A percentile compares a stretch with the other conserved stretches of the same genome.
These are phyloP conservation scores for Yarrowia porcina DNA, from an alignment of 805 yeast species.

Conservation along the genomic window DNA sequence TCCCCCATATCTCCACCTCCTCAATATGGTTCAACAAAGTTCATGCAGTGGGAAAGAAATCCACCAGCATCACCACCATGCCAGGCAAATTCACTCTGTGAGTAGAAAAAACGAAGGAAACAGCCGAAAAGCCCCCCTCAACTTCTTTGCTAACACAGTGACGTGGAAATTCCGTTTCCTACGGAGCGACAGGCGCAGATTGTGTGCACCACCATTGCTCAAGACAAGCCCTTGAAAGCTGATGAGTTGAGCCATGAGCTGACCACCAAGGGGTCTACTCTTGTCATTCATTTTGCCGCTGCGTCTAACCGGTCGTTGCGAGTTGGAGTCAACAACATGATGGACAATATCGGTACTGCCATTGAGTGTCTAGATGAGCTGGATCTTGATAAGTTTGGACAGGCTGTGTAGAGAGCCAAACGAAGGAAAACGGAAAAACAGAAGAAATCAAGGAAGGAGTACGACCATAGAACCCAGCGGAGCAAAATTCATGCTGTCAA, in stretches of 20 bases:
- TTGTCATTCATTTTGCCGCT: constrained; percentile 54
- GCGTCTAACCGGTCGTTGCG: constrained; percentile 71
- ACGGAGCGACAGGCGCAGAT: constrained; percentile 56
- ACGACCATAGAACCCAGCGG: neutral
- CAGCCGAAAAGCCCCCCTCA: neutral
- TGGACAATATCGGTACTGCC: constrained; percentile 72
- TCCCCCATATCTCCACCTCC: no score
- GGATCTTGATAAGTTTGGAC: constrained; percentile 26
- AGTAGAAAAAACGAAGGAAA: neutral
- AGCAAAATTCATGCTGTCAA: no score
- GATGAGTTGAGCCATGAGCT: constrained; percentile 57
- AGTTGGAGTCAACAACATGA: constrained; percentile 76
- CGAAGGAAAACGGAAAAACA: neutral
- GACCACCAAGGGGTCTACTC: constrained; percentile 36
- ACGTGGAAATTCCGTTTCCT: constrained; percentile 57
- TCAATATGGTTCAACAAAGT: neutral
- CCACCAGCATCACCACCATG: neutral
- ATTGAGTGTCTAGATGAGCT: constrained; percentile 78
- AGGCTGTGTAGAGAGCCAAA: neutral
- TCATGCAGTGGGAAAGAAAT: no score
- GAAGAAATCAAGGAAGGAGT: neutral
- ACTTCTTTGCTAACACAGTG: neutral
- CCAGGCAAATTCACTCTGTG: constrained; percentile 23
- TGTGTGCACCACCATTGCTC: constrained; percentile 58
- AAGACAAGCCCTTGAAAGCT: constrained; percentile 79